Conservation (phyloP, 1,284 basidiomycete species). For the Sphaerobolus stellatus region DNA sequence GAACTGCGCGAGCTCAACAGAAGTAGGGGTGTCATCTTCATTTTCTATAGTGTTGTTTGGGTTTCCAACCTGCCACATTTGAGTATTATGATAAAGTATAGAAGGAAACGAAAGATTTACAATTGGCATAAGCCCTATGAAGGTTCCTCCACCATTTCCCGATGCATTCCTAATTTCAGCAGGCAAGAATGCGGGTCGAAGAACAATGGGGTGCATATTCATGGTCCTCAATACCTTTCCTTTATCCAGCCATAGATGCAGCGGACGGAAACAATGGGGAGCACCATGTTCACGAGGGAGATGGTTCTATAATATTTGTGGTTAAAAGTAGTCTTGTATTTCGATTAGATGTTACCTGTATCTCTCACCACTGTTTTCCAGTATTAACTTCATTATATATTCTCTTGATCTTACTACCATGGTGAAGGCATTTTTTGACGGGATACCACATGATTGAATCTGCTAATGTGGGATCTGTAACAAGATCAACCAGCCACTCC, state of each 20-base stretch:
- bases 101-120: slow-evolving; percentile 13
- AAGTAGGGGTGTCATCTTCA: slow-evolving; percentile 12
- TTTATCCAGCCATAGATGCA: slow-evolving; percentile 35
- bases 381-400: slow-evolving; percentile 29
- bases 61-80: slow-evolving; percentile 15
- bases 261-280: slow-evolving; percentile 26
- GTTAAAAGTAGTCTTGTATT: neutral
- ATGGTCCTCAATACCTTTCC: slow-evolving; percentile 25
- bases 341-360: slow-evolving; percentile 20
- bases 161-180: slow-evolving; percentile 30
- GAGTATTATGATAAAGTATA: neutral
- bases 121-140: slow-evolving; percentile 22
- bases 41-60: slow-evolving; percentile 21
- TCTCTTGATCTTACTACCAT: neutral
- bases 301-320: neutral
- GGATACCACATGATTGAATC: neutral
- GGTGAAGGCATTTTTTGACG: neutral
- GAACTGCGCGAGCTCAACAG: slow-evolving; percentile 23
- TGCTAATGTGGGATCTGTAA: neutral
- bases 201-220: slow-evolving; percentile 30
- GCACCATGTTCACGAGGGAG: slow-evolving; percentile 11
- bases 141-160: slow-evolving; percentile 31
- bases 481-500: neutral
- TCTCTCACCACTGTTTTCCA: slow-evolving; percentile 24
- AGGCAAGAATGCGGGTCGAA: slow-evolving; percentile 24